Base-by-base conservation (phyloP, 805 yeast genomes). In the Kazachstania bromeliacearum region DNA sequence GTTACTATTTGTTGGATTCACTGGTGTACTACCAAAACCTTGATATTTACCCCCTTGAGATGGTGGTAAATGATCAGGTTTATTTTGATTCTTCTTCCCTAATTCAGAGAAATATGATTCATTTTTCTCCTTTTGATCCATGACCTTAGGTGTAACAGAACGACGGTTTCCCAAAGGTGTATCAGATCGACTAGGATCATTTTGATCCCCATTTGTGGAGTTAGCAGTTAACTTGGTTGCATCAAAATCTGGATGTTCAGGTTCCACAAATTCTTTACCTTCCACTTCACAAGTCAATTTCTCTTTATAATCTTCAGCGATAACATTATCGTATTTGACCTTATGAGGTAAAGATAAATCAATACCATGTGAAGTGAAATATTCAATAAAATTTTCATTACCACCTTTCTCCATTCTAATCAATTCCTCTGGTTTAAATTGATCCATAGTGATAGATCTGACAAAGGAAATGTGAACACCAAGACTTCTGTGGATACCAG, bases 381-480 rank as follows among this genome's bases (percentile, higher is more conserved):
- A 92, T 39, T 64, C 67, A 21, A 66, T 71, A 49, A 92, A 83
- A 18, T 73, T 73, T 37, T 74, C 81, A 55, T 92, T 92, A 16
- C 98, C 98, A 39, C 98, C 98, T 41, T 75, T 63, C 53, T 89
- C 96, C 97, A 92, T 89, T 41, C 94, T 68, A 45, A 73, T 63
- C 39, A 88, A 70, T 59, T 92, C 98, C 28, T 88, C 95, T 4
- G 85, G 79, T 64, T 89, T 92, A 68, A 94, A 92, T 65, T 87
- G 96, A 62, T 92, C 98, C 98, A 92, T 92, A 6, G 97, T 92
- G 49, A 92, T 88, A 19, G 95, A 82, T 56, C 98, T 72, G 25
- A 92, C 97, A 66, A 92, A 92, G 28, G 96, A 88, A 39, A 92
- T 78, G 59, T 92, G 98, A 29, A 92, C 98, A 27, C 98, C 98